Evolutionary conservation across 768 basidiomycete species (phyloP).

Genomic region (Boletus vinaceobasis): DNA sequence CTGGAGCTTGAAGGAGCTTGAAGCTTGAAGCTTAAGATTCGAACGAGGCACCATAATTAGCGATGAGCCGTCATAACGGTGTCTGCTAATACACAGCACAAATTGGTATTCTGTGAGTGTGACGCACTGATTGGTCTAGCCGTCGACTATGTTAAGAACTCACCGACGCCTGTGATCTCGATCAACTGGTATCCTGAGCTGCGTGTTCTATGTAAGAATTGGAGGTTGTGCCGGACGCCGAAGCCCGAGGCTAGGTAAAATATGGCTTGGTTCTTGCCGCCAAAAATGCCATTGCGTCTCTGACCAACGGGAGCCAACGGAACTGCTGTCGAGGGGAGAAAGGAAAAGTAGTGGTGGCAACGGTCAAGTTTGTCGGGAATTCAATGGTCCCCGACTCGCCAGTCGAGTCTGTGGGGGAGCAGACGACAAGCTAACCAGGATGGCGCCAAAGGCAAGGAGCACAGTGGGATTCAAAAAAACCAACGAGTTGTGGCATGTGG

Average conservation of each 20-base stretch:
- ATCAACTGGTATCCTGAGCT: not conserved
- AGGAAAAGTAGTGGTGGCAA: too few species aligned
- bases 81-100: not conserved
- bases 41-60: not conserved
- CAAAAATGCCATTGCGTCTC: not conserved
- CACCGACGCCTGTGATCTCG: not conserved
- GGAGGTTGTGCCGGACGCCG: not conserved
- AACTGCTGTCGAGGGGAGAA: not conserved
- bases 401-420: not conserved
- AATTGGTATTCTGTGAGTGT: conserved; percentile 5
- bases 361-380: not conserved
- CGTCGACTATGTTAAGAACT: not conserved
- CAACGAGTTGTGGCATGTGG: conserved; percentile 9
- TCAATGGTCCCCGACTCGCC: not conserved
- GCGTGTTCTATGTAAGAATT: not conserved
- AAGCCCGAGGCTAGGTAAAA: not conserved
- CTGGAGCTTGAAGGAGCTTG: not conserved
- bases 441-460: not conserved
- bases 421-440: not conserved
- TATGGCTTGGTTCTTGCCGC: not conserved
- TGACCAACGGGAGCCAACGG: not conserved
- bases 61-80: not conserved
- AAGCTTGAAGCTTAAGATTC: not conserved
- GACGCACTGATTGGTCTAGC: not conserved
- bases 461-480: conserved; percentile 3